Percentiles rank a stretch among this genome's conserved stretches.
phyloP scores from a whole-genome alignment of 352 stramenopile species.

The Elongisporangium senticosum region DNA sequence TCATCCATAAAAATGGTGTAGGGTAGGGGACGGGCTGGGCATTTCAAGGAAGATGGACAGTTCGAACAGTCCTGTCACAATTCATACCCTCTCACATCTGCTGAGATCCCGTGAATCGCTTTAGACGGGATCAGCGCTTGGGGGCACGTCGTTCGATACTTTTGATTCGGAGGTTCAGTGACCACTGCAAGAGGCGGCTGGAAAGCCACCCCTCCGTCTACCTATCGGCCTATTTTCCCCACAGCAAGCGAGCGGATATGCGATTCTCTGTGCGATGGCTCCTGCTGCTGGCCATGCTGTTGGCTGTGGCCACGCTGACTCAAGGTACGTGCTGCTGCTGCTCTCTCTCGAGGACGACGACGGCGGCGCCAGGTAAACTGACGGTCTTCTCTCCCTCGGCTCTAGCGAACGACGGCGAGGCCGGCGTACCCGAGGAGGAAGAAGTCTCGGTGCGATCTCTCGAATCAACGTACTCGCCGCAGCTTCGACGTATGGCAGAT shows the following conservation, averaged over 20 bases:
- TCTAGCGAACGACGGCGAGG: neutral
- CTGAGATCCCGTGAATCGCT: neutral
- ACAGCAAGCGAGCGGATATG: neutral
- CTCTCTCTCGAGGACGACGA: neutral
- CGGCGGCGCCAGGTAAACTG: neutral
- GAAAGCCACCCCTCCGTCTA: constrained; percentile 3
- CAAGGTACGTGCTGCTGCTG: neutral
- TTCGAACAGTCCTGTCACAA: neutral
- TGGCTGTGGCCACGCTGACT: neutral
- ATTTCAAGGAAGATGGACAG: neutral
- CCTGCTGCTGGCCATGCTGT: neutral
- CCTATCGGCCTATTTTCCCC: constrained; percentile 3
- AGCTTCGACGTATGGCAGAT: constrained; percentile 1
- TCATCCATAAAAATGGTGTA: neutral
- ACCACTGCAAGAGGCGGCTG: constrained; percentile 4
- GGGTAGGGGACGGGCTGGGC: neutral
- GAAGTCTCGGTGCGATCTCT: neutral
- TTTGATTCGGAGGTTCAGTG: neutral
- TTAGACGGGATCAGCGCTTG: neutral
- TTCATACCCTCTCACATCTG: neutral
- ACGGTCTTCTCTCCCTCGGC: neutral
- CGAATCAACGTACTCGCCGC: neutral
- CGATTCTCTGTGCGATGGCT: neutral
- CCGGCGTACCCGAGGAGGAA: neutral
- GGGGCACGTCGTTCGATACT: neutral